Base-by-base conservation (phyloP, 1,284 basidiomycete genomes). In the Microbotryum silenes-acaulis region DNA sequence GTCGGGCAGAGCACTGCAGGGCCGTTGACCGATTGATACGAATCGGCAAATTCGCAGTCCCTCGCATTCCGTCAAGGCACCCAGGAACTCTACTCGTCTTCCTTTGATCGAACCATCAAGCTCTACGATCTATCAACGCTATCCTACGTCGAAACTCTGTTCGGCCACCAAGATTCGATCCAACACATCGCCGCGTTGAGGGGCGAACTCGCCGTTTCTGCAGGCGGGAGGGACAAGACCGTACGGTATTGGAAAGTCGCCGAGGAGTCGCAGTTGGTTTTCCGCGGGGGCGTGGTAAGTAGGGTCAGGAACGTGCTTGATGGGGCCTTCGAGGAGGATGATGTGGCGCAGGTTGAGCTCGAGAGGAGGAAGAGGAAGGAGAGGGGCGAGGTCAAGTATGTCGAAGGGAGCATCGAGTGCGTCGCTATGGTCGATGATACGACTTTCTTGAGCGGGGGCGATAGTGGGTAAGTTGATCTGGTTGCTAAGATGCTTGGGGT, bases 231-330 rank as follows among this genome's bases (percentile, higher is more conserved):
- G 29, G 94, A 99, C 78, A 87, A 91, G 70, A 96, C 92, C 0
- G 83, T 87, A 66, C 82, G 94, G 27, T 97, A 85, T 77, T 99
- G 94, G 94, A 97, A 97, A 78, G 87, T 98, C 57, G 85, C 87
- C 48, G 94, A 99, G 64, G 93, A 97, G 77, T 89, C 84, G 25
- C 96, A 98, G 75, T 80, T 99, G 31, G 92, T 98, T 4, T 97
- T 98, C 71, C 82, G 96, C 49, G 93, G 91, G 29, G 96, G 94
- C 14, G 89, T 87, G 3, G 82, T 82, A 68, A 91, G 86, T 75
- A 81, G 83, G 46, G 79, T 89, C 65, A 78, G 88, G 55, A 88
- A 91, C 68, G 81, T 91, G 12, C 70, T 93, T 7, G 91, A 93
- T 66, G 89, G 88, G 1, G 87, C 85, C 6, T 79, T 85, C 54